Evolutionary conservation across 345 rosid genomes (phyloP), one percentile per base, ranked within the genome.

Genomic region (Arabidopsis arenosa): DNA sequence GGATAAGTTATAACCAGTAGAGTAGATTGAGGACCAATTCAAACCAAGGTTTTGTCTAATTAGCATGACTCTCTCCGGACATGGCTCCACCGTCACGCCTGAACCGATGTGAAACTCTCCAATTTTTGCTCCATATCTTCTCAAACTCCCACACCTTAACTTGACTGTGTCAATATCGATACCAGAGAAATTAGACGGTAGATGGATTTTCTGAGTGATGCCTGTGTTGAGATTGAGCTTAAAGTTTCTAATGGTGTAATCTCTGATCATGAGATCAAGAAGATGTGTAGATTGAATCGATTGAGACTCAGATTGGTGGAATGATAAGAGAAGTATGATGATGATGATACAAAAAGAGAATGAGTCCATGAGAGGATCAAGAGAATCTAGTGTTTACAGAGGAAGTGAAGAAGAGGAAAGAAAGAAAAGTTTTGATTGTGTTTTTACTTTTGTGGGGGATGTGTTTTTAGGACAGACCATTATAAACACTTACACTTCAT

Each of bases 121-220:
- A 18, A 80, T 21, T 58, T 28, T 70, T 12, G 76, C 75, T 40
- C 80, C 80, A 44, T 80, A 75, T 49, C 80, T 56, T 63, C 75
- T 63, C 76, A 80, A 43, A 48, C 82, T 80, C 9, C 82, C 82
- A 14, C 82, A 79, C 39, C 79, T 68, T 70, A 79, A 40, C 72
- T 65, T 80, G 9, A 70, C 76, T 10, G 69, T 59, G 12, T 80
- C 56, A 40, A 80, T 70, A 41, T 77, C 70, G 75, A 90, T 89
- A 63, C 93, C 93, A 0, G 99, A 90, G 77, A 95, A 85, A 48
- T 87, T 92, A 23, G 86, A 83, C 2, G 99, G 97, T 52, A 92
- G 82, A 11, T 79, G 28, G 14, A 90, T 85, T 13, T 84, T 49
- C 43, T 88, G 92, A 11, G 85, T 13, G 15, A 36, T 75, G 7